Evolutionary conservation across 257 asterid species (phyloP).

Genomic region (Scutellaria barbata): DNA sequence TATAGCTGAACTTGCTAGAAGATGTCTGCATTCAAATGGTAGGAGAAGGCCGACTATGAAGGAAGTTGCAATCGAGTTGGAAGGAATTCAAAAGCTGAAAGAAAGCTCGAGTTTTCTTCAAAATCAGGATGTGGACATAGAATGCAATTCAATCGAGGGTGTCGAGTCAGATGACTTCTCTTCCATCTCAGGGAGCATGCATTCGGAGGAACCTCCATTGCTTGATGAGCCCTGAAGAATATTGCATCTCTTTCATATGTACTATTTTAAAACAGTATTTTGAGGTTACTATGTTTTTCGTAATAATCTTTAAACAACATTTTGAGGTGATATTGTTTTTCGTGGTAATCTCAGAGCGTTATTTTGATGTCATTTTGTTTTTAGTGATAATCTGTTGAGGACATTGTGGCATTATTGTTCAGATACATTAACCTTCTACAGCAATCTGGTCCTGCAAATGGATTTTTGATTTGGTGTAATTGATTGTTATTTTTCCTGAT

Average conservation of each 20-base stretch:
- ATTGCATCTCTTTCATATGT: background rate
- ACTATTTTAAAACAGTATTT: too few species aligned
- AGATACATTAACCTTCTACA: too few species aligned
- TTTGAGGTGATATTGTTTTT: too few species aligned
- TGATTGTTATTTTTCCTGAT: too few species aligned
- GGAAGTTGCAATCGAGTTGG: slow-evolving; percentile 44
- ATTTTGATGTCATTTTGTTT: too few species aligned
- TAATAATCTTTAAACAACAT: too few species aligned
- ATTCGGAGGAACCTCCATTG: background rate
- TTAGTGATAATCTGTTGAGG: too few species aligned
- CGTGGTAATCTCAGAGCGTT: too few species aligned
- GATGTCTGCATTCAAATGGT: slow-evolving; percentile 46
- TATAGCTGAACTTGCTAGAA: slow-evolving; percentile 40
- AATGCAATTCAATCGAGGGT: background rate
- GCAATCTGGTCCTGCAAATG: too few species aligned
- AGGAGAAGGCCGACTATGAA: slow-evolving; percentile 53
- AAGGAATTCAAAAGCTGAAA: slow-evolving; percentile 30
- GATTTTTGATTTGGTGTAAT: too few species aligned
- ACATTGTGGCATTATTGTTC: too few species aligned
- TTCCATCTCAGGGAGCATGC: slow-evolving; percentile 26
- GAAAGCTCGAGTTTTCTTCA: background rate
- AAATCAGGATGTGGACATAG: background rate
- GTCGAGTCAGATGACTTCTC: slow-evolving; percentile 17
- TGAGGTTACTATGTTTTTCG: too few species aligned
- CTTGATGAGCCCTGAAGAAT: slow-evolving; percentile 18